phyloP scores from a whole-genome alignment of 1,284 basidiomycete genomes.

The Spongiforma sp. region DNA sequence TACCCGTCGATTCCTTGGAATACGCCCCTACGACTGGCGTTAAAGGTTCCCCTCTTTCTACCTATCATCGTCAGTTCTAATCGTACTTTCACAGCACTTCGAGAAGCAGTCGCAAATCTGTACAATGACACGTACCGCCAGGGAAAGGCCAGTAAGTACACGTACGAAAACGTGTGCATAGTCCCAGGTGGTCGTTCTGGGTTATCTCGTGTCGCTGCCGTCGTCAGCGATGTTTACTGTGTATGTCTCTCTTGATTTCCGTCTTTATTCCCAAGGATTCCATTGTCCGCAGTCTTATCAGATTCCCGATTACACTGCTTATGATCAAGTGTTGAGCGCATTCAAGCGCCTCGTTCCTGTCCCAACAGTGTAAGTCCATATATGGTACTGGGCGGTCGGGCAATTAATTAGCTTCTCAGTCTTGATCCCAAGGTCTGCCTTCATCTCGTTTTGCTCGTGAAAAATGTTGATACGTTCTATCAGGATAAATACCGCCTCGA shows the following conservation, averaged over 20 bases:
- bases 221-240: slow-evolving; percentile 85
- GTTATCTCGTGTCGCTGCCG: slow-evolving; percentile 88
- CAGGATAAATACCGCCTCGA: slow-evolving; percentile 73
- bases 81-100: slow-evolving; percentile 42
- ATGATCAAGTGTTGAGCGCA: slow-evolving; percentile 84
- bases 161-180: slow-evolving; percentile 89
- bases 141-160: slow-evolving; percentile 83
- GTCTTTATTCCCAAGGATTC: slow-evolving; percentile 2
- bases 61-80: neutral
- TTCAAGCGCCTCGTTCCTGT: slow-evolving; percentile 92
- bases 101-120: slow-evolving; percentile 81
- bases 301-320: slow-evolving; percentile 88
- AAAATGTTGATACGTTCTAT: slow-evolving; percentile 15
- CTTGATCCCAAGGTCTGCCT: slow-evolving; percentile 60
- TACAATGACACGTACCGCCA: slow-evolving; percentile 91
- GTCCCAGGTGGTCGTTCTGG: slow-evolving; percentile 92
- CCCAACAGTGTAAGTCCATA: slow-evolving; percentile 74
- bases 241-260: slow-evolving; percentile 44
- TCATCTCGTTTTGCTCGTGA: neutral
- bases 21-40: slow-evolving; percentile 95
- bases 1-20: slow-evolving; percentile 81
- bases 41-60: slow-evolving; percentile 57
- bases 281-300: slow-evolving; percentile 69
- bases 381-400: neutral
- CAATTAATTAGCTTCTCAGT: slow-evolving; percentile 41